Evolutionary conservation across 2,329 filamentous ascomycete genomes (phyloP), one percentile per base, ranked within the genome.

Genomic region (Pyrenophora seminiperda): DNA sequence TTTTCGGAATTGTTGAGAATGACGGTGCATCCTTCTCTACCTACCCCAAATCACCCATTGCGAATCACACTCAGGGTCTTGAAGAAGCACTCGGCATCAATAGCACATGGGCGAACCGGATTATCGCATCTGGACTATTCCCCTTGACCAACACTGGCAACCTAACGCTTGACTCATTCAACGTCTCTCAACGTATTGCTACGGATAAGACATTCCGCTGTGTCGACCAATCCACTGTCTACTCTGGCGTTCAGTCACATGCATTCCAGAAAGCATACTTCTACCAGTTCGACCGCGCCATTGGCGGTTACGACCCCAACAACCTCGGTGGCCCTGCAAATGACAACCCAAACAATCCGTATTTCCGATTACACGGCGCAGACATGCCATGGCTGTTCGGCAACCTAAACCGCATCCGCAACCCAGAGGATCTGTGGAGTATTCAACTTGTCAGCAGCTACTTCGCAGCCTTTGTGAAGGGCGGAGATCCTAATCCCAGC

Each of bases 151-250:
- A 69, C 18, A 76, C 76, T 0, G 75, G 78, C 3, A 82, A 83
- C 40, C 50, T 76, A 7, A 84, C 82, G 0, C 75, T 82, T 5
- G 77, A 83, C 51, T 74, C 83, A 2, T 85, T 81, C 75, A 83
- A 83, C 52, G 74, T 81, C 27, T 77, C 77, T 15, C 73, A 79
- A 5, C 79, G 79, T 5, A 73, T 85, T 32, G 77, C 81, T 2
- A 85, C 83, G 2, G 83, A 86, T 65, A 80, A 76, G 42, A 77
- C 79, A 7, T 85, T 85, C 74, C 79, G 82, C 48, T 86, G 83
- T 64, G 71, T 82, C 41, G 81, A 84, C 62, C 77, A 85, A 65
- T 82, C 82, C 4, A 85, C 83, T 2, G 79, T 79, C 5, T 80
- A 79, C 60, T 74, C 80, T 0, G 81, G 77, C 2, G 70, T 78